phyloP scores from a whole-genome alignment of 441 rosid genomes.

The Lepidium campestre region DNA sequence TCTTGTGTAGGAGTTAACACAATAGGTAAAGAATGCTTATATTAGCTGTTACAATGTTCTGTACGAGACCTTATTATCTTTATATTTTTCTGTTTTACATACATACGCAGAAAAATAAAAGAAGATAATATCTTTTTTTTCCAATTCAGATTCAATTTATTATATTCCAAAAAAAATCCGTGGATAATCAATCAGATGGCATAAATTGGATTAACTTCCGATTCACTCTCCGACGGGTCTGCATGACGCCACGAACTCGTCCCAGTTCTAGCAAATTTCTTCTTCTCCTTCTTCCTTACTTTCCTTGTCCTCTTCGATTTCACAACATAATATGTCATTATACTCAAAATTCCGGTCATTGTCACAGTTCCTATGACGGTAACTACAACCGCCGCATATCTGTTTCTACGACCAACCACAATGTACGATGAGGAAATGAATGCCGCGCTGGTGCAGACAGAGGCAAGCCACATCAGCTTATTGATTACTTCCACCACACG shows the following conservation, averaged over 20 bases:
- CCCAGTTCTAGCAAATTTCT: conserved; percentile 39
- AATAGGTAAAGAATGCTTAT: conserved; percentile 12
- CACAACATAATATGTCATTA: conserved; percentile 76
- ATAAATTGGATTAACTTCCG: conserved; percentile 66
- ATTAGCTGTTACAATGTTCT: conserved; percentile 17
- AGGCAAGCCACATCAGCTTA: conserved; percentile 90
- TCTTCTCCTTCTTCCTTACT: conserved; percentile 61
- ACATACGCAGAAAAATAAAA: background rate
- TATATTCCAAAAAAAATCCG: background rate
- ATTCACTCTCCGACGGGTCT: conserved; percentile 46
- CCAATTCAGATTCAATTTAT: too few relatives aligned
- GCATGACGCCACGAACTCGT: conserved; percentile 28
- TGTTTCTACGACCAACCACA: conserved; percentile 63
- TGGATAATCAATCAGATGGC: conserved; percentile 42
- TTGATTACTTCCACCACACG: conserved; percentile 77
- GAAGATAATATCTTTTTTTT: background rate
- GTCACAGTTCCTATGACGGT: conserved; percentile 62
- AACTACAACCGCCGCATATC: conserved; percentile 77
- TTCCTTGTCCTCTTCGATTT: conserved; percentile 47
- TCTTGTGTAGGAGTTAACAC: conserved; percentile 17
- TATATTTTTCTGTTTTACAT: background rate
- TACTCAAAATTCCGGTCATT: conserved; percentile 66
- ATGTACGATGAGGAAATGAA: conserved; percentile 75
- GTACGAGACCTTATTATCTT: background rate
- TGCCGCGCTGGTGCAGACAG: conserved; percentile 74